Evolutionary conservation across 1,139 yeast species (phyloP), one percentile per base, ranked within the genome.

Genomic region (Hyphopichia fennica): DNA sequence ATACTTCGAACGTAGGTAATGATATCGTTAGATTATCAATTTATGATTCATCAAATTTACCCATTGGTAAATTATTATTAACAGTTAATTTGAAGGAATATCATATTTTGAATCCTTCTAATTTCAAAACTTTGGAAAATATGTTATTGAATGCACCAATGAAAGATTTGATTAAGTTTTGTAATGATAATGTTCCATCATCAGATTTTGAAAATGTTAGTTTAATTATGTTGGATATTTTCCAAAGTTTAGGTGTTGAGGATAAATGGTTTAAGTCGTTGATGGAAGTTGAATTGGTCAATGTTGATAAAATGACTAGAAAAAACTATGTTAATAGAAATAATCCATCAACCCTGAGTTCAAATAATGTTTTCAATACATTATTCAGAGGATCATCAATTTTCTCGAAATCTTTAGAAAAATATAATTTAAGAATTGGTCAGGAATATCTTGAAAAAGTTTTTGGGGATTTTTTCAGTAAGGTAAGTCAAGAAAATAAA

Each of bases 361-460:
- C 67, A 2, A 73, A 65, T 43, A 75, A 80, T 53, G 77, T 81
- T 1, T 80, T 81, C 58, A 87, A 87, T 52, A 82, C 96, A 0
- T 62, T 93, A 17, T 91, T 93, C 57, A 72, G 98, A 51, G 96
- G 97, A 0, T 86, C 88, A 43, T 83, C 95, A 1, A 72, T 90
- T 9, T 73, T 91, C 47, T 84, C 96, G 0, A 88, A 87, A 57
- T 77, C 96, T 0, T 61, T 91, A 40, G 98, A 93, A 53, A 74
- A 79, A 48, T 89, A 83, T 58, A 85, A 87, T 58, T 72, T 84
- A 37, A 69, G 95, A 53, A 73, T 85, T 23, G 98, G 98, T 0
- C 84, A 79, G 47, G 90, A 84, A 48, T 89, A 88, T 56, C 64
- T 93, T 37, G 87, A 84, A 48, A 77, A 78, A 49, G 81, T 88